These are phyloP conservation scores for Dendrobium catenatum DNA, from an alignment of 106 monocot genomes.

Conservation along the genomic window DNA sequence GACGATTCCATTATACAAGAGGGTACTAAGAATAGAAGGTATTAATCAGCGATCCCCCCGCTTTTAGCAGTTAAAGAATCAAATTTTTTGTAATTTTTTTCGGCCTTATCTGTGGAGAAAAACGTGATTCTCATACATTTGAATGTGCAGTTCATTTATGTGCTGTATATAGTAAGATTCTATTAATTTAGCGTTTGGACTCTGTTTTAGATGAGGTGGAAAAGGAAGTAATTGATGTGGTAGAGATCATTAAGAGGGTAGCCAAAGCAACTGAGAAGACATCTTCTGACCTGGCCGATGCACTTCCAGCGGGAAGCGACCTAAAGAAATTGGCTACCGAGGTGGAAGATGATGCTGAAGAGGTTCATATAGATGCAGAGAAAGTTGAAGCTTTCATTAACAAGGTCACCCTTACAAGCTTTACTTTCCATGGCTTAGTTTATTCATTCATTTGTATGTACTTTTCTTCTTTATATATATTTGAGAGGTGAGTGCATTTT, in stretches of 20 bases:
- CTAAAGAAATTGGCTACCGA: background rate
- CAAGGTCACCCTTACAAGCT: background rate
- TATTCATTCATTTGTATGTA: background rate
- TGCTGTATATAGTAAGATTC: background rate
- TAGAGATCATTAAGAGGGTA: background rate
- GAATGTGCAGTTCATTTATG: background rate
- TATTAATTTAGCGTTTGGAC: background rate
- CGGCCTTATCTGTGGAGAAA: too few relatives aligned
- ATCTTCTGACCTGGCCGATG: background rate
- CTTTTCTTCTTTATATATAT: background rate
- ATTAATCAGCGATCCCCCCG: background rate
- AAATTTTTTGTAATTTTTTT: background rate
- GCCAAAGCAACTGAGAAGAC: background rate
- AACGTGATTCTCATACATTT: too few relatives aligned
- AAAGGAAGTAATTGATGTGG: slow-evolving; percentile 3
- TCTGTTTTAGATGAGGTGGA: slow-evolving; percentile 4
- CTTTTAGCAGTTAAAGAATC: background rate
- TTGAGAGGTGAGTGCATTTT: background rate
- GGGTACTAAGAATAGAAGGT: background rate
- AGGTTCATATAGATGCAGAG: background rate
- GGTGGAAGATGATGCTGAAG: slow-evolving; percentile 5
- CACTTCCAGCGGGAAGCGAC: background rate
- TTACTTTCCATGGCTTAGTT: background rate
- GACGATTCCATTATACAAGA: background rate
- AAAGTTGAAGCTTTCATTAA: background rate